phyloP scores from a whole-genome alignment of 1,284 basidiomycete species.

The Grifola frondosa region DNA sequence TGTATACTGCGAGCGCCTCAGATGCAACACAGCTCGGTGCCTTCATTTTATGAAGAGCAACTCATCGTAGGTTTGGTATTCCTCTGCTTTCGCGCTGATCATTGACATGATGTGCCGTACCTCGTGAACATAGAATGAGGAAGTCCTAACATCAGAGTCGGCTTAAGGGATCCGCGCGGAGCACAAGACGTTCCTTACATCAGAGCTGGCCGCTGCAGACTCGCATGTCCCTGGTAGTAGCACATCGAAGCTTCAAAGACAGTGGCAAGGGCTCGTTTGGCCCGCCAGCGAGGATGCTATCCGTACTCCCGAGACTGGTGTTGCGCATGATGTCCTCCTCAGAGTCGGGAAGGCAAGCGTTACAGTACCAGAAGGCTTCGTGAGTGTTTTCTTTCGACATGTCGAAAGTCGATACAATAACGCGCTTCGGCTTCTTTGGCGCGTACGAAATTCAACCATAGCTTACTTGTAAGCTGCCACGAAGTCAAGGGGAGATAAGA shows the following conservation, averaged over 20 bases:
- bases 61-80: slow-evolving; percentile 54
- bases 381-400: slow-evolving; percentile 43
- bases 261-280: slow-evolving; percentile 77
- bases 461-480: slow-evolving; percentile 61
- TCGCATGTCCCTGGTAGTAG: slow-evolving; percentile 44
- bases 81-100: slow-evolving; percentile 2
- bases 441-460: no score
- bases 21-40: slow-evolving; percentile 81
- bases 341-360: slow-evolving; percentile 72
- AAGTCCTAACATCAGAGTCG: slow-evolving; percentile 49
- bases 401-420: no score
- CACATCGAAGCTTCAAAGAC: slow-evolving; percentile 52
- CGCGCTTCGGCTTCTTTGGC: no score
- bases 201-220: slow-evolving; percentile 51
- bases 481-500: neutral
- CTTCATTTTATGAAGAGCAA: slow-evolving; percentile 77
- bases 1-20: slow-evolving; percentile 75
- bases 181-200: slow-evolving; percentile 63
- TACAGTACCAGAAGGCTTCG: slow-evolving; percentile 71
- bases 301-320: slow-evolving; percentile 68
- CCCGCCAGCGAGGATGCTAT: slow-evolving; percentile 56
- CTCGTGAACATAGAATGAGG: slow-evolving; percentile 48
- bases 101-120: neutral
- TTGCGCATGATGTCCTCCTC: slow-evolving; percentile 49
- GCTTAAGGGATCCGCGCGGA: slow-evolving; percentile 50